phyloP scores from a whole-genome alignment of 306 rosid species.

The Ceratonia siliqua region DNA sequence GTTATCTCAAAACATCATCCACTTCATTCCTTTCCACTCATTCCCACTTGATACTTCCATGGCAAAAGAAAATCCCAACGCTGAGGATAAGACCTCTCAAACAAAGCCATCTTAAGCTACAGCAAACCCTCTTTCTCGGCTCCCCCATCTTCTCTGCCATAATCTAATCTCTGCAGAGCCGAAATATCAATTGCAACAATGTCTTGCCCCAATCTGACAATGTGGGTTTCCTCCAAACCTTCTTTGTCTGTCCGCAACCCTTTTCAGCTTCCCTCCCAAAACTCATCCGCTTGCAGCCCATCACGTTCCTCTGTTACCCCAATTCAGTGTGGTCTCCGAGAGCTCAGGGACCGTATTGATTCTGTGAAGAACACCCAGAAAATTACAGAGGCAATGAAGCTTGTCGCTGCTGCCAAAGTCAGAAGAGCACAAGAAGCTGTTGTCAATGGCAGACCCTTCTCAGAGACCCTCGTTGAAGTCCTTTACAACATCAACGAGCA shows the following conservation, averaged over 20 bases:
- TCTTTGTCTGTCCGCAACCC: constrained; percentile 61
- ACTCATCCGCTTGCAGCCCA: constrained; percentile 34
- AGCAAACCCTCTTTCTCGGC: constrained; percentile 18
- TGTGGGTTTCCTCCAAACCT: constrained; percentile 52
- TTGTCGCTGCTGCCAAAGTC: constrained; percentile 92
- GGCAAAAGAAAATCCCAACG: constrained; percentile 23
- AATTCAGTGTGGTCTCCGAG: constrained; percentile 71
- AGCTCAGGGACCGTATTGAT: constrained; percentile 69
- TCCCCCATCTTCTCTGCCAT: constrained; percentile 34
- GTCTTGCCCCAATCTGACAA: constrained; percentile 51
- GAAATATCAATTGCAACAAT: constrained; percentile 13
- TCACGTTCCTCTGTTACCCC: constrained; percentile 43
- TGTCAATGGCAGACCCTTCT: constrained; percentile 85
- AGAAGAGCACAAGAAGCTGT: constrained; percentile 96
- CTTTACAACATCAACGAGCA: constrained; percentile 94
- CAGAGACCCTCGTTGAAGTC: constrained; percentile 83
- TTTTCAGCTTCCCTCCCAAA: constrained; percentile 63
- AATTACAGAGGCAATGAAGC: constrained; percentile 96
- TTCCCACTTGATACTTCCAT: constrained; percentile 28
- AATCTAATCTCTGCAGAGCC: not conserved
- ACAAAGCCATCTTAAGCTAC: not conserved
- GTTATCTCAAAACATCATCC: constrained; percentile 52
- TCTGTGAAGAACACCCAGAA: constrained; percentile 89
- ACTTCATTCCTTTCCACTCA: constrained; percentile 44
- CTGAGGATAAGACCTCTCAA: constrained; percentile 36